Conservation (phyloP, 1,284 basidiomycete species). For the Salmacisia buchloeana region DNA sequence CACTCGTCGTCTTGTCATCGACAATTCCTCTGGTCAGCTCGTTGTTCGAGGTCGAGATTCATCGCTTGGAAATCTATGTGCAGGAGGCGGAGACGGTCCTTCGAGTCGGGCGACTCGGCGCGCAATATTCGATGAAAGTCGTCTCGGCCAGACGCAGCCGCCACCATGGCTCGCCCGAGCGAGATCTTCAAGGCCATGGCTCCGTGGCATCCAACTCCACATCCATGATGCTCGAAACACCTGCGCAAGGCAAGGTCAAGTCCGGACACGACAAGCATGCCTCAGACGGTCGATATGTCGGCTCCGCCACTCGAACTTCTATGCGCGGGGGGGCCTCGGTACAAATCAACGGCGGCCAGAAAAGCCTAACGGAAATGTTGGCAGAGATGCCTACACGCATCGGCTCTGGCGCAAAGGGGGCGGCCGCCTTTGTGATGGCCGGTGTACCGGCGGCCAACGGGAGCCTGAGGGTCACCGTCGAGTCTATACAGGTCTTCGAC, state of each 20-base stretch:
- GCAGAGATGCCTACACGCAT: slow-evolving; percentile 24
- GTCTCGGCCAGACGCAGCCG: neutral
- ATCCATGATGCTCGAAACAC: neutral
- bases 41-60: slow-evolving; percentile 38
- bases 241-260: neutral
- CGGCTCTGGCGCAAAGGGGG: slow-evolving; percentile 29
- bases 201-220: neutral
- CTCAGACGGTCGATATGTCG: no score
- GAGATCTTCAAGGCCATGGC: neutral
- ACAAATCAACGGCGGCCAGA: no score
- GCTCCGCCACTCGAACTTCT: no score
- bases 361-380: slow-evolving; percentile 7
- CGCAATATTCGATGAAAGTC: slow-evolving; percentile 27
- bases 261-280: neutral
- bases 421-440: slow-evolving; percentile 26
- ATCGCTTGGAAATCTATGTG: slow-evolving; percentile 28
- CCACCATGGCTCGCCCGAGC: no score
- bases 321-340: no score
- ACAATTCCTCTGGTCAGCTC: slow-evolving; percentile 32
- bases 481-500: slow-evolving; percentile 32
- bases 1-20: slow-evolving; percentile 30
- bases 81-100: slow-evolving; percentile 28
- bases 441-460: slow-evolving; percentile 31
- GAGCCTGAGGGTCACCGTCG: slow-evolving; percentile 22
- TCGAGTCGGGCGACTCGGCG: slow-evolving; percentile 26